phyloP scores from a whole-genome alignment of 2,329 filamentous ascomycete species.

The Sarocladium brachiariae region DNA sequence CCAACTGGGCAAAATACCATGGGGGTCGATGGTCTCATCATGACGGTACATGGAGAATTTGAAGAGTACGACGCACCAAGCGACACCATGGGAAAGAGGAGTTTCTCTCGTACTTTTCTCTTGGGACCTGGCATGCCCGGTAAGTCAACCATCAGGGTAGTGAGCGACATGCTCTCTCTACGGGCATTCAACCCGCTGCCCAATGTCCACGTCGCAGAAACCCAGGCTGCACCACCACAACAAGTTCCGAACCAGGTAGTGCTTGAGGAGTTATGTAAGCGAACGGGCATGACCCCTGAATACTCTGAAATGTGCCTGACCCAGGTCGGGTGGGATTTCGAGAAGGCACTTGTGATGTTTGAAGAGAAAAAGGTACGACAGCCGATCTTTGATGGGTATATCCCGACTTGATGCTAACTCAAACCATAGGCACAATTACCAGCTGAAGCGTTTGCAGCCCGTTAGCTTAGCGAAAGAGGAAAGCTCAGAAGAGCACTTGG shows the following conservation, averaged over 20 bases:
- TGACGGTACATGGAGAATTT: slow-evolving; percentile 78
- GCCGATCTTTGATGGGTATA: neutral
- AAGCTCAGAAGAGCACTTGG: slow-evolving; percentile 1
- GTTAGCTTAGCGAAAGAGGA: slow-evolving; percentile 8
- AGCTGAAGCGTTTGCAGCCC: slow-evolving; percentile 19
- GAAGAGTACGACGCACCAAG: slow-evolving; percentile 60
- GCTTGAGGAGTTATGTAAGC: slow-evolving; percentile 66
- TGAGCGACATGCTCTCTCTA: slow-evolving; percentile 72
- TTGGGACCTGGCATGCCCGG: slow-evolving; percentile 67
- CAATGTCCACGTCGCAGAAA: slow-evolving; percentile 28
- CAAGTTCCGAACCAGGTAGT: slow-evolving; percentile 57
- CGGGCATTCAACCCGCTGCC: slow-evolving; percentile 55
- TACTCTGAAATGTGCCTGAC: slow-evolving; percentile 77
- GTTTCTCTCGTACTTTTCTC: slow-evolving; percentile 76
- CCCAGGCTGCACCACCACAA: slow-evolving; percentile 17
- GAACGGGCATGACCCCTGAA: slow-evolving; percentile 72
- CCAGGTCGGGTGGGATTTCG: slow-evolving; percentile 73
- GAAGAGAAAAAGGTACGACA: slow-evolving; percentile 61
- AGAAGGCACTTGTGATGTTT: slow-evolving; percentile 68
- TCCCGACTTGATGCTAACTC: neutral
- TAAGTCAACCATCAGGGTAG: slow-evolving; percentile 60
- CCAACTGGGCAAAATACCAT: slow-evolving; percentile 53
- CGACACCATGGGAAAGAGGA: slow-evolving; percentile 56
- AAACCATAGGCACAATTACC: slow-evolving; percentile 18
- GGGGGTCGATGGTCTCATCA: slow-evolving; percentile 71